Base-by-base conservation (phyloP, 495 filamentous ascomycete species). In the Xylaria castorea region DNA sequence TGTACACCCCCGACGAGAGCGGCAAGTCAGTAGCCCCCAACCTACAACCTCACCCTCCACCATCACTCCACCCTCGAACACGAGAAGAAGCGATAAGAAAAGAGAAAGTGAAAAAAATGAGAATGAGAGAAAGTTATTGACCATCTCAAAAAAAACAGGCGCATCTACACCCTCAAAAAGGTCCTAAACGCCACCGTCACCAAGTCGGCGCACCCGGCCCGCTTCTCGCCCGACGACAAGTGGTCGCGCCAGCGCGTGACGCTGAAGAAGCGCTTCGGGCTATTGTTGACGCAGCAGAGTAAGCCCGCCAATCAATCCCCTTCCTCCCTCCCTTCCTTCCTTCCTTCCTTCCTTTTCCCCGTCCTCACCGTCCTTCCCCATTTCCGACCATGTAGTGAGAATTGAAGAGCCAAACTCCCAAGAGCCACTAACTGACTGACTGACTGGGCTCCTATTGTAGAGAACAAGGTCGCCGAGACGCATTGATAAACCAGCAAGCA, bases 171-270 rank as follows among this genome's bases (percentile, higher is more conserved):
- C 11, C 89, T 95, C 67, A 92, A 94, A 82, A 97, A 96, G 83
- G 87, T 94, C 74, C 83, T 90, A 30, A 81, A 88, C 70, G 91
- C 92, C 75, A 88, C 93, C 76, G 92, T 97, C 79, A 97, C 97
- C 77, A 97, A 95, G 86, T 94, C 92, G 58, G 96, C 96, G 50
- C 96, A 99, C 88, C 96, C 97, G 27, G 97, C 97, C 58, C 87
- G 97, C 72, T 99, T 98, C 87, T 96, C 93, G 46, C 96, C 96
- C 71, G 96, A 99, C 85, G 96, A 99, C 86, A 97, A 96, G 85
- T 97, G 95, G 85, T 97, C 95, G 75, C 90, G 94, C 73, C 94
- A 99, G 84, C 90, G 96, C 75, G 93, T 97, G 42, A 94, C 93
- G 22, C 86, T 99, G 72, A 97, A 97, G 89, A 93, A 91, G 86